phyloP scores from a whole-genome alignment of 495 filamentous ascomycete genomes.

The Cryomyces minteri region DNA sequence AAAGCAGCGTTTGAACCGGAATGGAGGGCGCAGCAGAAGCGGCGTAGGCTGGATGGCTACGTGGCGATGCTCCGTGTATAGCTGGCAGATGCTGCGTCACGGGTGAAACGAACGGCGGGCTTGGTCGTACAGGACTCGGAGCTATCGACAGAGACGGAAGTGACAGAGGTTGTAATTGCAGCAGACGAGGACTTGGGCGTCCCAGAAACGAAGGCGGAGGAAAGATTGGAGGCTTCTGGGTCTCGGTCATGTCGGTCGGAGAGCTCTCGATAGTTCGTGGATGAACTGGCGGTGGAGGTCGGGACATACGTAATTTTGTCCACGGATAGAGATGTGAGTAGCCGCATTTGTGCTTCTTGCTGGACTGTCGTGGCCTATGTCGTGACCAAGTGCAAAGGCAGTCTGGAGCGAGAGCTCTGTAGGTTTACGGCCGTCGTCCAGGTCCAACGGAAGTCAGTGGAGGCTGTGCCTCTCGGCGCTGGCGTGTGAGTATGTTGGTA shows the following conservation, averaged over 20 bases:
- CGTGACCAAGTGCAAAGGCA: too few species aligned
- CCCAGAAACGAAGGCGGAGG: conserved; percentile 10
- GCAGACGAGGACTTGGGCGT: conserved; percentile 11
- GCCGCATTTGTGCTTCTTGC: too few species aligned
- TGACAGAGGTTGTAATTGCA: conserved; percentile 10
- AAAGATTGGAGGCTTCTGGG: conserved; percentile 14
- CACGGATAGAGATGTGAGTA: too few species aligned
- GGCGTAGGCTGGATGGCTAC: conserved; percentile 2
- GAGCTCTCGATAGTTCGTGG: conserved; percentile 6
- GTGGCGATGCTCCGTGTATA: conserved; percentile 11
- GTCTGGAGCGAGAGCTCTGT: too few species aligned
- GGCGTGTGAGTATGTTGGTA: too few species aligned
- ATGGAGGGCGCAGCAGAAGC: conserved; percentile 2
- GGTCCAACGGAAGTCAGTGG: too few species aligned
- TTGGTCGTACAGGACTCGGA: conserved; percentile 9
- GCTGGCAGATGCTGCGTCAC: conserved; percentile 10
- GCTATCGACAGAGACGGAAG: conserved; percentile 10
- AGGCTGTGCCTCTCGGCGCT: too few species aligned
- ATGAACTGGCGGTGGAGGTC: conserved; percentile 16
- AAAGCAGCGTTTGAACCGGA: neutral
- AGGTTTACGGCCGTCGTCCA: too few species aligned
- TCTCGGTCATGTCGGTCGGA: conserved; percentile 15
- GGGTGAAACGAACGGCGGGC: conserved; percentile 9
- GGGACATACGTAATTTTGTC: conserved; percentile 14
- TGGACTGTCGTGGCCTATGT: too few species aligned